Evolutionary conservation across 2,329 filamentous ascomycete genomes (phyloP), one percentile per base, ranked within the genome.

Genomic region (Hypoxylon rubiginosum): DNA sequence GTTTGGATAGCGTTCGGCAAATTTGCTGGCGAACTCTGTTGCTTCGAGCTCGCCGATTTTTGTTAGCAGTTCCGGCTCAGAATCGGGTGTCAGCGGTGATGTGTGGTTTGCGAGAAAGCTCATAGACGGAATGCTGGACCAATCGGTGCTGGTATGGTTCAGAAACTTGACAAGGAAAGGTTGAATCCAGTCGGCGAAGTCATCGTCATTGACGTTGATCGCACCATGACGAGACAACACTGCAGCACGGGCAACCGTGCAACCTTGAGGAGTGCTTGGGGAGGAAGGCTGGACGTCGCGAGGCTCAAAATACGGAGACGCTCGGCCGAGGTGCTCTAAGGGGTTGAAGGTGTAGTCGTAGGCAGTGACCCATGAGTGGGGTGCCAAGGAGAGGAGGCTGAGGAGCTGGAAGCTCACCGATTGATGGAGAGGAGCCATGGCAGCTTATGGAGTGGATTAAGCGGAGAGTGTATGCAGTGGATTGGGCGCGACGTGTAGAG

Each of bases 221-320:
- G 86, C 85, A 0, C 85, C 85, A 70, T 88, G 86, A n/a, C 86
- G 85, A 15, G 84, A 81, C 0, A 88, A 77, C 72, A 87, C 88
- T 1, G 86, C 84, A 0, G 85, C 85, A 21, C 82, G 81, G 0
- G 79, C 81, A 0, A 84, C 77, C 0, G 80, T 81, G 74, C 86
- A 88, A 9, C 84, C 81, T 53, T 82, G 80, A 0, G 85, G 85
- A 2, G 81, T 73, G 2, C 76, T 70, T 1, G 81, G 80, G 15
- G 80, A 79, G 6, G 77, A 64, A 0, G 78, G 81, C 30, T 84
- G 82, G 55, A 54, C 48, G 8, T 85, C 81, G 59, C 84, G 80
- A 0, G 85, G 81, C 70, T 87, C 84, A 59, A 86, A 88, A 70
- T 88, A 88, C 0, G 85, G 85, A 1, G 84, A 79, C 3, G 86